phyloP scores from a whole-genome alignment of 495 filamentous ascomycete species.

The Penicillium ochrochloron region DNA sequence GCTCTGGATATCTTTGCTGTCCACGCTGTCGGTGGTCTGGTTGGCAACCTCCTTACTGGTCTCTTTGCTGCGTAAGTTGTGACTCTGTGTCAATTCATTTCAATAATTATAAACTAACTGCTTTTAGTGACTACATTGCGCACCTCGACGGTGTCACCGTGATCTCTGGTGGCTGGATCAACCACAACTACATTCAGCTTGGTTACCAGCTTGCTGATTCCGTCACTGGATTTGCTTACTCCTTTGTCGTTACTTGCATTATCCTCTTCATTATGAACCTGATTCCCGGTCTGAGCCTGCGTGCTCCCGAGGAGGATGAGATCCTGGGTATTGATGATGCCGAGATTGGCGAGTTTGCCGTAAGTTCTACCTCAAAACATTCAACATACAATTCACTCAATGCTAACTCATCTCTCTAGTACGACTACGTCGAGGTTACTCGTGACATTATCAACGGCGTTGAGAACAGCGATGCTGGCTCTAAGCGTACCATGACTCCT shows the following conservation, averaged over 20 bases:
- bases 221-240: slow-evolving; percentile 79
- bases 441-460: slow-evolving; percentile 77
- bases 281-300: slow-evolving; percentile 80
- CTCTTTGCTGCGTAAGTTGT: slow-evolving; percentile 83
- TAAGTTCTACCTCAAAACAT: slow-evolving; percentile 39
- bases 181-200: slow-evolving; percentile 87
- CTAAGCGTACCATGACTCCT: slow-evolving; percentile 42
- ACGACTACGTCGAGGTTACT: slow-evolving; percentile 94
- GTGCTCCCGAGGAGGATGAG: slow-evolving; percentile 82
- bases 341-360: slow-evolving; percentile 95
- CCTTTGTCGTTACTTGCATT: slow-evolving; percentile 81
- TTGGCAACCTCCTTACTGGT: slow-evolving; percentile 87
- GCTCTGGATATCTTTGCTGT: slow-evolving; percentile 94
- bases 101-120: slow-evolving; percentile 19
- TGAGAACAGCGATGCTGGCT: slow-evolving; percentile 40
- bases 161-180: slow-evolving; percentile 89
- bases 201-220: slow-evolving; percentile 90
- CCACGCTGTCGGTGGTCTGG: slow-evolving; percentile 83
- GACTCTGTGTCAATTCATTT: neutral
- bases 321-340: slow-evolving; percentile 92
- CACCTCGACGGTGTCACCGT: slow-evolving; percentile 75
- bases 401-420: slow-evolving; percentile 44
- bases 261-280: slow-evolving; percentile 89
- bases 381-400: neutral
- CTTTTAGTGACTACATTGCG: slow-evolving; percentile 76